phyloP scores from a whole-genome alignment of 345 rosid genomes.

The Geranium brycei region DNA sequence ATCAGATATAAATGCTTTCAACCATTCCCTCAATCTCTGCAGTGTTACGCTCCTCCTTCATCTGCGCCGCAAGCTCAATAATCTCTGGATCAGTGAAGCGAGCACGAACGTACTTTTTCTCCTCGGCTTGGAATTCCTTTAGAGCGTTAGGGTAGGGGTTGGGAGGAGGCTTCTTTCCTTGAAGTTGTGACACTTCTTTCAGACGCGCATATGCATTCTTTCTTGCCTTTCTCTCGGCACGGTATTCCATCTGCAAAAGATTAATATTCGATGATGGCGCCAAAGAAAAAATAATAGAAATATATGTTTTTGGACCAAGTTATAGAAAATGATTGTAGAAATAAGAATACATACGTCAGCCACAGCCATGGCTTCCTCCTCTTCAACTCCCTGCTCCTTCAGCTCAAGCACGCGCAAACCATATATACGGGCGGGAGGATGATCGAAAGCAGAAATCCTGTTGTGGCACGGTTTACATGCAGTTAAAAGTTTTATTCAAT shows the following conservation, averaged over 20 bases:
- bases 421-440: constrained; percentile 67
- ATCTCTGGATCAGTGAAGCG: constrained; percentile 40
- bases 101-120: constrained; percentile 33
- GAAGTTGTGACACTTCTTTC: constrained; percentile 47
- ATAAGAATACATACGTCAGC: constrained; percentile 44
- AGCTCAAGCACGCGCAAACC: constrained; percentile 64
- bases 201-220: constrained; percentile 60
- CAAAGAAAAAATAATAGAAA: not conserved
- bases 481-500: not conserved
- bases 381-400: constrained; percentile 62
- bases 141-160: constrained; percentile 59
- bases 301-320: too few relatives aligned
- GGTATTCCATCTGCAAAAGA: constrained; percentile 34
- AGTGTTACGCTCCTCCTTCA: constrained; percentile 34
- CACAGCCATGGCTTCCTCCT: constrained; percentile 58
- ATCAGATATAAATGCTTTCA: too few relatives aligned
- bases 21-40: too few relatives aligned
- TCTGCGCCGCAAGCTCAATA: constrained; percentile 31
- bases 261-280: too few relatives aligned
- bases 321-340: too few relatives aligned
- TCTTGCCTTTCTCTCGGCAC: constrained; percentile 41
- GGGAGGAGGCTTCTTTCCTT: constrained; percentile 67
- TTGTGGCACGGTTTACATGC: constrained; percentile 9
- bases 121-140: constrained; percentile 50
- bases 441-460: constrained; percentile 52